Evolutionary conservation across 768 basidiomycete genomes (phyloP).

Genomic region (Suillus lakei): DNA sequence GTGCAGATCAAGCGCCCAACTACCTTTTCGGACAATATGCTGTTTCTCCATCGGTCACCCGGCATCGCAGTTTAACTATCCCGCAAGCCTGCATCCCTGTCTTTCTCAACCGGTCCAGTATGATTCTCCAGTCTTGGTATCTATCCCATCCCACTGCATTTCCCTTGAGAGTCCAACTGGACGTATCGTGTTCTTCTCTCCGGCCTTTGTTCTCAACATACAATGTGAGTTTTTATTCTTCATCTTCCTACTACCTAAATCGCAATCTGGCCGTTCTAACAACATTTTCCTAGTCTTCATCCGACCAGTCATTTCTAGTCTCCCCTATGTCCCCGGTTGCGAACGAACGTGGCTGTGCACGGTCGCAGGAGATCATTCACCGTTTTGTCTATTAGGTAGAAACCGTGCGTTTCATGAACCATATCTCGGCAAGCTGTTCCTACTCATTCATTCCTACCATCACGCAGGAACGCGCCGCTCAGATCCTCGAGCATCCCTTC

Average conservation of each 20-base stretch:
- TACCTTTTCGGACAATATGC: neutral
- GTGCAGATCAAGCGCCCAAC: neutral
- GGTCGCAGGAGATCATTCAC: too few species aligned
- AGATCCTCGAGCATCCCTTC: too few species aligned
- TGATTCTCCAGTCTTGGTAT: neutral
- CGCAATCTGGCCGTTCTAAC: neutral
- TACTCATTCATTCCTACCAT: too few species aligned
- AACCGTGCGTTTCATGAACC: too few species aligned
- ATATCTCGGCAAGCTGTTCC: too few species aligned
- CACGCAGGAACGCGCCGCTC: too few species aligned
- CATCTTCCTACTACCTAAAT: neutral
- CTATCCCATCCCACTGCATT: neutral
- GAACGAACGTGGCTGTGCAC: too few species aligned
- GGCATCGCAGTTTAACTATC: neutral
- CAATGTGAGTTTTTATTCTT: neutral
- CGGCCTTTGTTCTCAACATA: neutral
- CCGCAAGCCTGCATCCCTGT: neutral
- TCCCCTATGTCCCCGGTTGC: too few species aligned
- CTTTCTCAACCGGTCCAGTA: neutral
- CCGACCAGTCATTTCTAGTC: neutral
- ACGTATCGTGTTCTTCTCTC: neutral
- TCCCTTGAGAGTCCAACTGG: neutral
- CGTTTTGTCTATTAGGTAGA: too few species aligned
- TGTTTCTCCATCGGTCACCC: neutral
- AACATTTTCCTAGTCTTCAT: neutral